Evolutionary conservation across 352 stramenopile genomes (phyloP), one percentile per base, ranked within the genome.

Genomic region (Phytopythium helicoides): DNA sequence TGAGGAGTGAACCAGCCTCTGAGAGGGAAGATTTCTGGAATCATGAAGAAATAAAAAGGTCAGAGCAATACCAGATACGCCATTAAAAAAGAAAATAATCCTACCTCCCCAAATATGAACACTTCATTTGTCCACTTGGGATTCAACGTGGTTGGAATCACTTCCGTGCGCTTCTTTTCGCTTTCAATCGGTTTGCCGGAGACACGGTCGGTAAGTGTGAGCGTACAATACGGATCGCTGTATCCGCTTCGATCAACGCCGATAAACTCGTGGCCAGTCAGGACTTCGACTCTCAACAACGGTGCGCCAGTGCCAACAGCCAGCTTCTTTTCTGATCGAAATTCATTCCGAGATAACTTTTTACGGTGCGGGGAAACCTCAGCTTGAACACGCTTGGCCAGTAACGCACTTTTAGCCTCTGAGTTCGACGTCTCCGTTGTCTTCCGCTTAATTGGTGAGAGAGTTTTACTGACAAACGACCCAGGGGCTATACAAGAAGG

Each of bases 181-280:
- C 33, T 51, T 45, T 90, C 76, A 12, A 87, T 53, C 0, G 40
- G 46, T 34, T 87, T 87, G 8, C 72, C 74, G 1, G 64, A 71
- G 3, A 34, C 45, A 3, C 66, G 68, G 49, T 88, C 73, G 2
- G 71, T 87, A 35, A 88, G 42, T 10, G 66, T 79, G 23, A 90
- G 52, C 18, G 77, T 88, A 37, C 80, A 90, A 25, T 90, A 90
- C 11, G 80, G 80, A 46, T 90, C 80, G 45, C 80, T 90, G 52
- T 90, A 90, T 3, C 80, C 80, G 21, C 73, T 68, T 38, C 76
- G 63, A 44, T 90, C 80, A 5, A 75, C 76, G 18, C 66, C 73
- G 18, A 58, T 75, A 2, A 90, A 64, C 3, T 66, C 77, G 37
- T 90, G 80, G 6, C 75, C 80, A 33, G 74, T 85, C 12, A 85